Evolutionary conservation across 306 rosid genomes (phyloP).

Genomic region (Acacia acuminata): DNA sequence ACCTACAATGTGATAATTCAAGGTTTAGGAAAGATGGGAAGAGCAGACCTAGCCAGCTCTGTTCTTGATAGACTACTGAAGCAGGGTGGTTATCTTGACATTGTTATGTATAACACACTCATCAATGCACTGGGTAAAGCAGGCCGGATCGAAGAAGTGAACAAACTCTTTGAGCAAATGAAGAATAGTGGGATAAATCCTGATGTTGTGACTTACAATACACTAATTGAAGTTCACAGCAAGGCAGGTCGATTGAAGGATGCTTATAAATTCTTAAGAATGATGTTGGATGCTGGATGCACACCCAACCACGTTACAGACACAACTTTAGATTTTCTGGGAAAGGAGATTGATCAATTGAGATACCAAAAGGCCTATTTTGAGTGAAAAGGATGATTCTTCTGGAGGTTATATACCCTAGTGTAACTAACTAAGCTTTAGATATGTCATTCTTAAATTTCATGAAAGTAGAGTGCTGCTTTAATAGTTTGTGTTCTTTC

Average conservation of each 20-base stretch:
- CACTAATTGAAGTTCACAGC: slow-evolving; percentile 88
- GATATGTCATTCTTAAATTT: not conserved
- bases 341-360: slow-evolving; percentile 75
- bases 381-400: slow-evolving; percentile 48
- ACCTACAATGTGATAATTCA: slow-evolving; percentile 89
- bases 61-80: slow-evolving; percentile 77
- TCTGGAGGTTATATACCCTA: slow-evolving; percentile 34
- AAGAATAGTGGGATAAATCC: slow-evolving; percentile 75
- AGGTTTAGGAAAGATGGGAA: slow-evolving; percentile 92
- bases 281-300: slow-evolving; percentile 94
- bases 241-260: slow-evolving; percentile 86
- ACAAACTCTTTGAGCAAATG: slow-evolving; percentile 83
- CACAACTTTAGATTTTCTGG: slow-evolving; percentile 85
- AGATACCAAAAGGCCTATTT: slow-evolving; percentile 74
- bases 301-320: slow-evolving; percentile 87
- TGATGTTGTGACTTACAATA: slow-evolving; percentile 82
- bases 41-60: slow-evolving; percentile 89
- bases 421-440: not conserved
- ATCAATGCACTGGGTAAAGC: slow-evolving; percentile 90
- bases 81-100: slow-evolving; percentile 89
- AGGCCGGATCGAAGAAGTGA: slow-evolving; percentile 69
- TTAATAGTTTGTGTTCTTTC: not conserved
- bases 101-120: slow-evolving; percentile 91
- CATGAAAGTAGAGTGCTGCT: slow-evolving; percentile 5
- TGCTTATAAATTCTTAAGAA: slow-evolving; percentile 77